Percentiles rank a stretch among this genome's conserved stretches.
Conservation (phyloP, 225 moss, liverwort and hornwort genomes). For the Physcomitrium patens region DNA sequence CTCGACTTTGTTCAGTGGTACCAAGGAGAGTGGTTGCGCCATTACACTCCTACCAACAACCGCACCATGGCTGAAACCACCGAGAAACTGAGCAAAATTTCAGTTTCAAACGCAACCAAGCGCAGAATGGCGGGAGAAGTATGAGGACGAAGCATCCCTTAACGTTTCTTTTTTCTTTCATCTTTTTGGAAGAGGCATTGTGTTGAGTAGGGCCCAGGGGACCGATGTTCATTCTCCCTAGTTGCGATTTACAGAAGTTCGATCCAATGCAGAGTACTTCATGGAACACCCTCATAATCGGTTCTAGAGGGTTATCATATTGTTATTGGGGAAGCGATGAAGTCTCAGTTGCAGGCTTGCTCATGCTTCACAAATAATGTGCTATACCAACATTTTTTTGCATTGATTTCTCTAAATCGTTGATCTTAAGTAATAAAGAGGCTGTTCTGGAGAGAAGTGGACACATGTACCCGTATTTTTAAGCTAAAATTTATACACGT, state of each 20-base stretch:
- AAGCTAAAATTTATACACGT: neutral
- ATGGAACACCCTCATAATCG: neutral
- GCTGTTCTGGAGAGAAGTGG: slow-evolving; percentile 13
- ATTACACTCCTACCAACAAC: slow-evolving; percentile 61
- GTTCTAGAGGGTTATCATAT: neutral
- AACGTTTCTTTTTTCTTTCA: slow-evolving; percentile 9
- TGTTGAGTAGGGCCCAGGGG: slow-evolving; percentile 14
- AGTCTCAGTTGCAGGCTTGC: slow-evolving; percentile 8
- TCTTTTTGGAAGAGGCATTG: neutral
- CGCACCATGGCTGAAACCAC: slow-evolving; percentile 48
- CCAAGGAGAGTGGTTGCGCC: slow-evolving; percentile 80
- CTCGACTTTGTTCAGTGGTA: slow-evolving; percentile 76
- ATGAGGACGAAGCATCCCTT: slow-evolving; percentile 23
- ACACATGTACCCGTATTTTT: neutral
- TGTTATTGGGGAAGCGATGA: slow-evolving; percentile 9
- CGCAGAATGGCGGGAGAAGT: slow-evolving; percentile 70
- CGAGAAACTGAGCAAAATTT: slow-evolving; percentile 68
- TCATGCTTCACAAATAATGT: slow-evolving; percentile 10
- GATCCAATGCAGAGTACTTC: slow-evolving; percentile 4
- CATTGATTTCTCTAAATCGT: slow-evolving; percentile 26
- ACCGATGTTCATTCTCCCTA: slow-evolving; percentile 18
- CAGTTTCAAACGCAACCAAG: slow-evolving; percentile 84
- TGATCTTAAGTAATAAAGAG: slow-evolving; percentile 10
- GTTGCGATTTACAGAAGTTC: slow-evolving; percentile 22
- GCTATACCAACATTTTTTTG: slow-evolving; percentile 12